Evolutionary conservation across 805 yeast species (phyloP).

Genomic region (Yarrowia divulgata): DNA sequence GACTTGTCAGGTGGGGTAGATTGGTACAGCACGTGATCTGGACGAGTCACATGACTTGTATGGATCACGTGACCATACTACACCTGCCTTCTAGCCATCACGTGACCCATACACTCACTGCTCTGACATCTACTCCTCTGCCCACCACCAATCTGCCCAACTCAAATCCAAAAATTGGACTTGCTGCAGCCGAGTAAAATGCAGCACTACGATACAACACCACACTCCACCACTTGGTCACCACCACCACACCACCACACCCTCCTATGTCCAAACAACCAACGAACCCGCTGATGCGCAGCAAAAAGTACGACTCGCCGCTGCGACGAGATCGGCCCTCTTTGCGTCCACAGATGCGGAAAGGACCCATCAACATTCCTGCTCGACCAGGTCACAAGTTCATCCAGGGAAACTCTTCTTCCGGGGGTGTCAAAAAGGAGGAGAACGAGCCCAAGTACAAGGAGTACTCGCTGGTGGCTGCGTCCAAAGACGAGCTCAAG

Average conservation of each 20-base stretch:
- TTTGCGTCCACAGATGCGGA: slow-evolving; percentile 11
- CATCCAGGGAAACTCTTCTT: not conserved
- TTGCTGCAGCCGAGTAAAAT: not conserved
- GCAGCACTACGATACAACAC: not conserved
- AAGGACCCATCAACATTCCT: slow-evolving; percentile 34
- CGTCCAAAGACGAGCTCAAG: slow-evolving; percentile 72
- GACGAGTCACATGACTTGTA: too few species aligned
- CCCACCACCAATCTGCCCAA: not conserved
- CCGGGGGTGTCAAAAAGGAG: slow-evolving; percentile 18
- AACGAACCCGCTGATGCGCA: slow-evolving; percentile 37
- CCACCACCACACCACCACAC: not conserved
- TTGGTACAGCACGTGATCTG: too few species aligned
- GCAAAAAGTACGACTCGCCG: slow-evolving; percentile 37
- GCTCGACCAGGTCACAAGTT: slow-evolving; percentile 21
- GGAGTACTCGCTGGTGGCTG: slow-evolving; percentile 61
- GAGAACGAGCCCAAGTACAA: slow-evolving; percentile 35
- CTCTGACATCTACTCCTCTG: too few species aligned
- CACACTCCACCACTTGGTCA: not conserved
- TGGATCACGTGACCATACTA: too few species aligned
- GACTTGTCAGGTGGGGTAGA: too few species aligned
- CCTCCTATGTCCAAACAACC: slow-evolving; percentile 23
- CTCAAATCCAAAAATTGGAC: not conserved
- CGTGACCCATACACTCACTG: too few species aligned
- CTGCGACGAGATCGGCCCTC: slow-evolving; percentile 39
- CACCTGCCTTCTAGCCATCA: too few species aligned